These are phyloP conservation scores for Ceratocystis diversiconidia DNA, from an alignment of 2,329 filamentous ascomycete species.

Conservation along the genomic window DNA sequence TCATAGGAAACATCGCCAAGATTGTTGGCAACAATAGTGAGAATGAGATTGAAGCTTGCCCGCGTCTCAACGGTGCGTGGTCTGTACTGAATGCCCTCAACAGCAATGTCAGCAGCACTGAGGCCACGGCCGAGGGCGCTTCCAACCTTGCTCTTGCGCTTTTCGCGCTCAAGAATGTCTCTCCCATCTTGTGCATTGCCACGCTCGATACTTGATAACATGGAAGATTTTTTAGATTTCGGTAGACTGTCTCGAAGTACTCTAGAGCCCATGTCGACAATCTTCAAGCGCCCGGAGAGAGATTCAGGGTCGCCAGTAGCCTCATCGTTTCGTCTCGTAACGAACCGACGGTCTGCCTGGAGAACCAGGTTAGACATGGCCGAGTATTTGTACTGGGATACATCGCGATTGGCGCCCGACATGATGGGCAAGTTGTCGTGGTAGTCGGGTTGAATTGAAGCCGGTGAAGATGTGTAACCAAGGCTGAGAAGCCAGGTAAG, in stretches of 20 bases:
- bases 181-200: slow-evolving; percentile 66
- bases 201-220: slow-evolving; percentile 56
- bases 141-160: slow-evolving; percentile 74
- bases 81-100: slow-evolving; percentile 84
- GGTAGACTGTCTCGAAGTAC: slow-evolving; percentile 67
- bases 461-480: slow-evolving; percentile 8
- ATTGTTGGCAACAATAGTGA: slow-evolving; percentile 75
- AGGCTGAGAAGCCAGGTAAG: slow-evolving; percentile 14
- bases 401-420: slow-evolving; percentile 65
- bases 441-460: slow-evolving; percentile 1
- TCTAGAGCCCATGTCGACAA: slow-evolving; percentile 84
- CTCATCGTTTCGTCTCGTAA: slow-evolving; percentile 84
- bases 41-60: slow-evolving; percentile 85
- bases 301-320: slow-evolving; percentile 95
- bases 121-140: slow-evolving; percentile 52
- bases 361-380: slow-evolving; percentile 99
- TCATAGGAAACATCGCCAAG: slow-evolving; percentile 89
- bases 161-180: slow-evolving; percentile 69
- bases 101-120: slow-evolving; percentile 68
- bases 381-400: slow-evolving; percentile 97
- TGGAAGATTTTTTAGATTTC: slow-evolving; percentile 62
- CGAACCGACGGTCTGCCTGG: slow-evolving; percentile 95
- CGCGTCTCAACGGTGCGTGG: slow-evolving; percentile 83
- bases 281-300: slow-evolving; percentile 81
- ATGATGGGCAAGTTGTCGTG: slow-evolving; percentile 30